Conservation (phyloP, 1,284 basidiomycete genomes). For the Cryptococcus floricola region DNA sequence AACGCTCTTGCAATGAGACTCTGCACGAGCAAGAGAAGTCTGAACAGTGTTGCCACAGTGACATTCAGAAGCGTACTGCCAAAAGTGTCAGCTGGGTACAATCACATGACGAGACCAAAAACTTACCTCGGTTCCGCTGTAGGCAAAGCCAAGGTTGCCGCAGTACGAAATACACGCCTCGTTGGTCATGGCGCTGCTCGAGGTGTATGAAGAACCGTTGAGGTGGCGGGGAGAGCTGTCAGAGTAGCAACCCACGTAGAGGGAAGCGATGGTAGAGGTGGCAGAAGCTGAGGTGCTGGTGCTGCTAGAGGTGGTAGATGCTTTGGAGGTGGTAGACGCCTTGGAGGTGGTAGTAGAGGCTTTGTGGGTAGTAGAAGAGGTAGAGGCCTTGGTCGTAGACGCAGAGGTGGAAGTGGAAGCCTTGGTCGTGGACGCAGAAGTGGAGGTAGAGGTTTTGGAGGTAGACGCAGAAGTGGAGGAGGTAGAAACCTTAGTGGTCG, state of each 20-base stretch:
- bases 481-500: not conserved
- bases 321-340: conserved; percentile 1
- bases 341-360: conserved; percentile 4
- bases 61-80: conserved; percentile 30
- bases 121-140: conserved; percentile 8
- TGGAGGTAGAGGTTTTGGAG: conserved; percentile 7
- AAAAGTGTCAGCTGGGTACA: not conserved
- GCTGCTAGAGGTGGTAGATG: conserved; percentile 6
- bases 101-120: not conserved
- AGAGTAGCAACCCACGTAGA: not conserved
- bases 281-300: not conserved
- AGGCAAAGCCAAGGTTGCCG: not conserved
- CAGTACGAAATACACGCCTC: conserved; percentile 9
- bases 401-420: conserved; percentile 12
- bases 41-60: conserved; percentile 27
- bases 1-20: conserved; percentile 22
- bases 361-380: conserved; percentile 6
- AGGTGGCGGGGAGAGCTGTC: not conserved
- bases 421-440: conserved; percentile 6
- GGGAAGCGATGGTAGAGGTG: conserved; percentile 1
- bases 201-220: not conserved
- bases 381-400: conserved; percentile 3
- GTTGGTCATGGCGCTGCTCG: conserved; percentile 3
- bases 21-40: not conserved
- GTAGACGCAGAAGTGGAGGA: conserved; percentile 15